Evolutionary conservation across 805 yeast species (phyloP), one percentile per base, ranked within the genome.

Genomic region (Yarrowia sp.): DNA sequence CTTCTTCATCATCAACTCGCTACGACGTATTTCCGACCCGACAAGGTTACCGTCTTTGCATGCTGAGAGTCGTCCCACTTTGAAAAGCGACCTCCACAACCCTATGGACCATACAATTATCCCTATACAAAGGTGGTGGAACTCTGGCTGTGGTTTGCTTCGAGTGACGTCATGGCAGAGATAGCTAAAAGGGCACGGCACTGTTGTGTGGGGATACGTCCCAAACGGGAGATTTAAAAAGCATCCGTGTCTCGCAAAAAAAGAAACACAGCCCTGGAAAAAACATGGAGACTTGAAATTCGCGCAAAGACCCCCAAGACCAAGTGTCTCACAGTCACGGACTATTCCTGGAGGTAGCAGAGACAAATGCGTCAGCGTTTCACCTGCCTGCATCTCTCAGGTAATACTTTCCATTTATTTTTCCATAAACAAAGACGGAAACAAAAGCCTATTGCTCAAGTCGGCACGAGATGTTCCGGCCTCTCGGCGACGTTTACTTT

Each of bases 151-250:
- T n/a, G n/a, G n/a, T n/a, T n/a, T n/a, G n/a, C n/a, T n/a, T n/a
- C n/a, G n/a, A n/a, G 16, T 42, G 49, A 42, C 33, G 49, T 42
- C 49, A 47, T n/a, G 44, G 18, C 16, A 18, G 16, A 10, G 21
- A 31, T 29, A n/a, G 36, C 53, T 46, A 29, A 47, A 47, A 47
- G 38, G 25, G 38, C 55, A 32, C 38, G 55, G 35, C 55, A 47
- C 55, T 31, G 38, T n/a, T 4, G 2, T 25, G 49, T 25, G 49
- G 49, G 33, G 33, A 18, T 42, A 27, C 10, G 25, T 6, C 24
- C 25, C 42, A 6, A 19, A 4, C 3, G 41, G 14, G 41, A 9
- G 8, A 27, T 27, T 27, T 9, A 3, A 12, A 27, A 27, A 9
- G 10, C 29, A 9, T 7, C 10, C 8, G 12, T 9, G 9, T 7